phyloP scores from a whole-genome alignment of 78 protist species.

The Salpingoeca rosetta region DNA sequence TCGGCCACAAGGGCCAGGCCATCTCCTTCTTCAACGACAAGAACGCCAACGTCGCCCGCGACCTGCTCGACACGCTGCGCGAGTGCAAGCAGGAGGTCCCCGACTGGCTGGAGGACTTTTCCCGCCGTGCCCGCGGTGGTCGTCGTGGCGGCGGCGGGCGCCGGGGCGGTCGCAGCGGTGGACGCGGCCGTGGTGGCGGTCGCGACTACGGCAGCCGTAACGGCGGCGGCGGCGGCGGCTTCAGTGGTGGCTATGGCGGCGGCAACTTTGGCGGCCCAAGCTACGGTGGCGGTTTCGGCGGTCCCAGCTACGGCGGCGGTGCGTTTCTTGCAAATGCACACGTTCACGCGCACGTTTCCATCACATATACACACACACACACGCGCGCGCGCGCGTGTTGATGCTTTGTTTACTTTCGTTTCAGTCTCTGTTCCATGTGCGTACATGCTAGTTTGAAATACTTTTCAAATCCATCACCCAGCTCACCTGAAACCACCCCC shows the following conservation, averaged over 20 bases:
- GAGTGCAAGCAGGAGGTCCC: conserved; percentile 55
- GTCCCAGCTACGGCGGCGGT: not conserved
- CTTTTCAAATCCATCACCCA: not conserved
- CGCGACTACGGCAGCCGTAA: not conserved
- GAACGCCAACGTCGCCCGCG: conserved; percentile 31
- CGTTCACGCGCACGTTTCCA: not conserved
- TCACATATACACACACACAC: not conserved
- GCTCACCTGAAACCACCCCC: not conserved
- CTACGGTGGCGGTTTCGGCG: conserved; percentile 1
- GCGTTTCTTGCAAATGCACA: not conserved
- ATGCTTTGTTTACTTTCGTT: too few relatives aligned
- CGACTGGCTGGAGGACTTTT: conserved; percentile 7
- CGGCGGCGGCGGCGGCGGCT: conserved; percentile 6
- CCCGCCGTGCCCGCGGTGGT: not conserved
- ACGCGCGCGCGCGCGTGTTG: too few relatives aligned
- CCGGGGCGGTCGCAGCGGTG: conserved; percentile 6
- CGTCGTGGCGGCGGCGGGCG: conserved; percentile 14
- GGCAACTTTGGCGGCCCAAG: not conserved
- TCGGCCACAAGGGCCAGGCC: conserved; percentile 84
- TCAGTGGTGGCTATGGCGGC: conserved; percentile 27
- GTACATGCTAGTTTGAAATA: not conserved
- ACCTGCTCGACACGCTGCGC: conserved; percentile 35
- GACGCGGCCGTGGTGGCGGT: conserved; percentile 22
- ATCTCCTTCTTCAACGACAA: conserved; percentile 53
- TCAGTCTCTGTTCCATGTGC: not conserved